Conservation (phyloP, 805 yeast genomes). For the Monosporozyma aerobia region DNA sequence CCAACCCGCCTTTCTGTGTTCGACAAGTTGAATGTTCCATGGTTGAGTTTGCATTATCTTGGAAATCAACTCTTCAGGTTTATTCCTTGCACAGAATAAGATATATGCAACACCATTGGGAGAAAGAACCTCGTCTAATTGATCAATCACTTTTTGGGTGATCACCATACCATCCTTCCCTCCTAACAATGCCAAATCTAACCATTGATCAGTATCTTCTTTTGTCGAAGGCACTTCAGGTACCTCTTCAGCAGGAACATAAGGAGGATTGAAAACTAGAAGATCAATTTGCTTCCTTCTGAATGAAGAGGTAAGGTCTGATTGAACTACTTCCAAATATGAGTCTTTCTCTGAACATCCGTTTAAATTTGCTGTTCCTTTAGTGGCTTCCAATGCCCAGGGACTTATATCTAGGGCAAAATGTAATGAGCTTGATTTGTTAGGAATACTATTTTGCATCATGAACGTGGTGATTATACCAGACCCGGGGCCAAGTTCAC, state of each 20-base stretch:
- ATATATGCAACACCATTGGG: constrained; percentile 71
- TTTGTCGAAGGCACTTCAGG: constrained; percentile 46
- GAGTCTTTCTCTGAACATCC: constrained; percentile 16
- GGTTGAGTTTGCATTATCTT: constrained; percentile 31
- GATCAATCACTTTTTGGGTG: constrained; percentile 54
- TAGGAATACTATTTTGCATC: constrained; percentile 43
- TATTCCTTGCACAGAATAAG: constrained; percentile 83
- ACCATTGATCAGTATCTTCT: constrained; percentile 54
- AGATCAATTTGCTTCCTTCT: constrained; percentile 48
- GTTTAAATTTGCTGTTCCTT: constrained; percentile 36
- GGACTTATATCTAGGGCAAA: constrained; percentile 77
- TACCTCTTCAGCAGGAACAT: constrained; percentile 78
- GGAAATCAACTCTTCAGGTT: constrained; percentile 53
- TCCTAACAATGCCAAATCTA: constrained; percentile 84
- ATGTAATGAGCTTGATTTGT: constrained; percentile 34
- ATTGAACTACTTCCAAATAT: constrained; percentile 42
- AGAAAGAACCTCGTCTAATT: constrained; percentile 45
- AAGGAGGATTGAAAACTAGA: constrained; percentile 88
- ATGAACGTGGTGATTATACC: constrained; percentile 81
- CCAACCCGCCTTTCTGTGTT: constrained; percentile 87
- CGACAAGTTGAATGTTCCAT: constrained; percentile 50
- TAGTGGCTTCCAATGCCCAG: constrained; percentile 53
- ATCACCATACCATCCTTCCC: constrained; percentile 87
- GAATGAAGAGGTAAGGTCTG: constrained; percentile 47
- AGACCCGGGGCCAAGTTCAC: constrained; percentile 88